Conservation (phyloP, 768 basidiomycete species). For the Pisolithus tinctorius region DNA sequence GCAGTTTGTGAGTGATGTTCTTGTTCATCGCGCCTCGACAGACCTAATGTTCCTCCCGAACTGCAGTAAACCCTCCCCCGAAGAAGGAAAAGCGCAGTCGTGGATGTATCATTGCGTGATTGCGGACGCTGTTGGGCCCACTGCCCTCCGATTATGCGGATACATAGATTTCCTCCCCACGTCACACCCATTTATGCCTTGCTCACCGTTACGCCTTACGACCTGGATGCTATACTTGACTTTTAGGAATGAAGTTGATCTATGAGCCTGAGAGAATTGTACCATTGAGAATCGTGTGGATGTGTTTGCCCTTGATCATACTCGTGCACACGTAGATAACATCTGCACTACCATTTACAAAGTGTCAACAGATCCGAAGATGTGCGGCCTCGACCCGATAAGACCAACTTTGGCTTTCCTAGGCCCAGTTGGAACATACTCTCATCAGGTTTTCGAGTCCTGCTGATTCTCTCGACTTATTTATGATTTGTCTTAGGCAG, state of each 20-base stretch:
- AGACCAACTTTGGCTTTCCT: slow-evolving; percentile 43
- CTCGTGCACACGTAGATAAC: not conserved
- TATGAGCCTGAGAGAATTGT: slow-evolving; percentile 12
- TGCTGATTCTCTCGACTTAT: slow-evolving; percentile 11
- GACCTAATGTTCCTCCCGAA: slow-evolving; percentile 4
- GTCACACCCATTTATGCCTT: slow-evolving; percentile 65
- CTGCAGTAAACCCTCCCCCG: slow-evolving; percentile 69
- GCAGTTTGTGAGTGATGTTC: slow-evolving; percentile 71
- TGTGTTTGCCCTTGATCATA: too few relatives aligned
- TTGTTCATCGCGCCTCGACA: not conserved
- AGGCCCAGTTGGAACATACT: slow-evolving; percentile 66
- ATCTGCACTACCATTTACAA: not conserved
- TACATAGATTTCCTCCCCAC: slow-evolving; percentile 33
- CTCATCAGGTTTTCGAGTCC: slow-evolving; percentile 45
- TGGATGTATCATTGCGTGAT: slow-evolving; percentile 71
- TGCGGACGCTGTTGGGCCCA: slow-evolving; percentile 8
- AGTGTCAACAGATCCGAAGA: not conserved
- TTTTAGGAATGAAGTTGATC: slow-evolving; percentile 30
- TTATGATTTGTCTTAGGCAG: slow-evolving; percentile 33
- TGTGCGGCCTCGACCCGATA: slow-evolving; percentile 6
- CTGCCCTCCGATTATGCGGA: slow-evolving; percentile 22
- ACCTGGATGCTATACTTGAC: slow-evolving; percentile 44
- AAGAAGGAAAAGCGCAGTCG: slow-evolving; percentile 43
- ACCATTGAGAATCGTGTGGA: too few relatives aligned
- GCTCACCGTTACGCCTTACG: slow-evolving; percentile 44